A percentile compares a stretch with the other conserved stretches of the same genome.
Conservation (phyloP, 2,329 filamentous ascomycete species). For the Xylariaceae sp. region DNA sequence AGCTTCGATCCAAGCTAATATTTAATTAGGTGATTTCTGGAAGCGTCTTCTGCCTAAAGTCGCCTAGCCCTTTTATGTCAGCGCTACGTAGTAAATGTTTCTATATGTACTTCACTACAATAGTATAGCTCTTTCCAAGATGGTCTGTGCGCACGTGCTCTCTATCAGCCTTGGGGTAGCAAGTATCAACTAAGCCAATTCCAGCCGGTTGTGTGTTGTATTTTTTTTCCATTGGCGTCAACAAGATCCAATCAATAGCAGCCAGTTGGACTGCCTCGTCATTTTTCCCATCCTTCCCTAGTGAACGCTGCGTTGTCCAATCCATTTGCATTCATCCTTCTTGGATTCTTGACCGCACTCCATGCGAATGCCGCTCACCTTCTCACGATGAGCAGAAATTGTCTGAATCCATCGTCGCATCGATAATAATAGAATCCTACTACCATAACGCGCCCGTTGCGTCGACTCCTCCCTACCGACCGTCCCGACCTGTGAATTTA, state of each 20-base stretch:
- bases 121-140: too few species aligned
- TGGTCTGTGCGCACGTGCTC: slow-evolving; percentile 18
- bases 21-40: too few species aligned
- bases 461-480: slow-evolving; percentile 6
- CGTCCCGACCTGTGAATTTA: slow-evolving; percentile 11
- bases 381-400: slow-evolving; percentile 32
- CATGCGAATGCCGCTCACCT: slow-evolving; percentile 8
- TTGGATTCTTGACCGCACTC: slow-evolving; percentile 23
- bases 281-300: slow-evolving; percentile 36
- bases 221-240: slow-evolving; percentile 32
- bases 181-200: slow-evolving; percentile 24
- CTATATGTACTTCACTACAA: too few species aligned
- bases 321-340: slow-evolving; percentile 22
- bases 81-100: too few species aligned
- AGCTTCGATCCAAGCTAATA: too few species aligned
- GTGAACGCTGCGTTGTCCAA: slow-evolving; percentile 33
- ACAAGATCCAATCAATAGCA: slow-evolving; percentile 38
- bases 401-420: slow-evolving; percentile 34
- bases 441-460: slow-evolving; percentile 15
- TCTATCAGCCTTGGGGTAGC: slow-evolving; percentile 7
- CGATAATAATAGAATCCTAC: slow-evolving; percentile 26
- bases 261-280: slow-evolving; percentile 37
- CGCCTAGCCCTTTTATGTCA: not conserved
- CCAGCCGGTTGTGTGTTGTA: slow-evolving; percentile 24
- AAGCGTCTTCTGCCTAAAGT: not conserved